Conservation (phyloP, 305 asterid genomes). For the Salvia sclarea region DNA sequence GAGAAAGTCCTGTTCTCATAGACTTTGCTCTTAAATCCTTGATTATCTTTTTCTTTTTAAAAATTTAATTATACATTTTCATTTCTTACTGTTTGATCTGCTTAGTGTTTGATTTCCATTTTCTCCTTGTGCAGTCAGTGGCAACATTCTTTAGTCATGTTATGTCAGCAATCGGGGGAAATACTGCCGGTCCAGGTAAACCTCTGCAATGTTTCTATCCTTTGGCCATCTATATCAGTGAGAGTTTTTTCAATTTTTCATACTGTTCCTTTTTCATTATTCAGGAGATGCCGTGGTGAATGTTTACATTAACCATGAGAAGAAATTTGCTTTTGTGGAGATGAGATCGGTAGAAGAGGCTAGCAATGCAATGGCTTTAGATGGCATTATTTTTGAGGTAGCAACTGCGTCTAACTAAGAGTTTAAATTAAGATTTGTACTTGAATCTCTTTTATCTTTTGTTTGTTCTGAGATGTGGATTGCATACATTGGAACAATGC, state of each 20-base stretch:
- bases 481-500: neutral
- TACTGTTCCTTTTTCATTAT: constrained; percentile 9
- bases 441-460: neutral
- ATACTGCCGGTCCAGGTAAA: constrained; percentile 99
- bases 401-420: neutral
- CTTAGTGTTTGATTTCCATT: constrained; percentile 14
- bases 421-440: neutral
- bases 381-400: constrained; percentile 99
- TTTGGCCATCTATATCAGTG: constrained; percentile 1
- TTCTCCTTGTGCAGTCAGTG: constrained; percentile 63
- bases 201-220: no score
- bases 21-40: neutral
- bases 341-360: constrained; percentile 99
- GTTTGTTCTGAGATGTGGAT: neutral
- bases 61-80: neutral
- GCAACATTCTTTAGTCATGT: constrained; percentile 94
- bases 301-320: constrained; percentile 95
- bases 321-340: constrained; percentile 97
- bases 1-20: no score
- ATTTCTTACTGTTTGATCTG: neutral
- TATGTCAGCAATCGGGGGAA: constrained; percentile 96
- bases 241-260: neutral
- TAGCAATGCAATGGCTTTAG: constrained; percentile 98
- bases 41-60: neutral
- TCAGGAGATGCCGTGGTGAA: constrained; percentile 98